phyloP scores from a whole-genome alignment of 2,329 filamentous ascomycete species.

The Phaeosphaeriaceae sp. region DNA sequence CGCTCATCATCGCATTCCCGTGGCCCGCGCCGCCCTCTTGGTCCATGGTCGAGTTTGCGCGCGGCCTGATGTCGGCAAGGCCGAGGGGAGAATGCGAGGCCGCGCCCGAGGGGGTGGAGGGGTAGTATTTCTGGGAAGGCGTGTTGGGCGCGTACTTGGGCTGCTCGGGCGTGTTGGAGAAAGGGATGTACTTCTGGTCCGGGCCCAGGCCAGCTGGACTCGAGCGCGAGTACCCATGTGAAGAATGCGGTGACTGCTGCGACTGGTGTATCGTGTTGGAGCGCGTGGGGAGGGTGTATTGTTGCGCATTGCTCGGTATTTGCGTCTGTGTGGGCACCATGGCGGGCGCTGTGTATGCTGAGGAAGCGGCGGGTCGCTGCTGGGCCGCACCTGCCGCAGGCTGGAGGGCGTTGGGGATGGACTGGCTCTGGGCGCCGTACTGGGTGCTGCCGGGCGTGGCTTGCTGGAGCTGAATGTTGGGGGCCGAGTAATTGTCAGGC shows the following conservation, averaged over 20 bases:
- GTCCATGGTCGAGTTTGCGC: conserved; percentile 80
- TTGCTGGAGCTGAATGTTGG: conserved; percentile 67
- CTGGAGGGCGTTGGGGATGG: conserved; percentile 60
- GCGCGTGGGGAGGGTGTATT: conserved; percentile 70
- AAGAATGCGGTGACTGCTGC: conserved; percentile 34
- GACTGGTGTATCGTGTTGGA: conserved; percentile 69
- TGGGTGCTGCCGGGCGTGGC: conserved; percentile 54
- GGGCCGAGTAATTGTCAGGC: conserved; percentile 58
- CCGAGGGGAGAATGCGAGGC: conserved; percentile 87
- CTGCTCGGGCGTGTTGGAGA: conserved; percentile 69
- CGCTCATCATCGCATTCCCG: conserved; percentile 63
- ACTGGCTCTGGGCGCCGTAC: conserved; percentile 49
- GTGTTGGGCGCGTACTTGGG: conserved; percentile 52
- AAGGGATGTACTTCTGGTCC: conserved; percentile 68
- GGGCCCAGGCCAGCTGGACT: conserved; percentile 73
- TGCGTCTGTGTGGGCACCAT: conserved; percentile 63
- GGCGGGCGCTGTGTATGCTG: conserved; percentile 64
- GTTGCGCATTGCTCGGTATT: conserved; percentile 60
- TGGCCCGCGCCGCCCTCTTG: conserved; percentile 71
- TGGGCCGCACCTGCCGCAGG: conserved; percentile 60
- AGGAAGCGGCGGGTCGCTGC: conserved; percentile 61
- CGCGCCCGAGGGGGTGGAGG: conserved; percentile 59
- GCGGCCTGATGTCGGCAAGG: conserved; percentile 87
- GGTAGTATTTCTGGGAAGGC: conserved; percentile 66
- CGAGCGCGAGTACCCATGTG: conserved; percentile 76